Evolutionary conservation across 2,329 filamentous ascomycete genomes (phyloP).

Genomic region (Penicillium sp.): DNA sequence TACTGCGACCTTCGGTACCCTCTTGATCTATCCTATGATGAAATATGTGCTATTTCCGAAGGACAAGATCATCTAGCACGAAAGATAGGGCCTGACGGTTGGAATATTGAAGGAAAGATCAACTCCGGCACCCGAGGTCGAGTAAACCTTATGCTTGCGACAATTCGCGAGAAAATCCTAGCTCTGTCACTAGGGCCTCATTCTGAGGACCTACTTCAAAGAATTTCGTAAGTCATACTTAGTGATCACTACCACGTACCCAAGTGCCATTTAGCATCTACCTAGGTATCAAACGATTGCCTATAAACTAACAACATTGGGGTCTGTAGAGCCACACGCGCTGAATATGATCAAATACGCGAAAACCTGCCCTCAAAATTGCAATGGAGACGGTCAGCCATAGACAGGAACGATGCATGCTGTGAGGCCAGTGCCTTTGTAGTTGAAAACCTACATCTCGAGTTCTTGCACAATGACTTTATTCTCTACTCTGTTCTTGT

Average conservation of each 20-base stretch:
- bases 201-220: constrained; percentile 7
- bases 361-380: constrained; percentile 3
- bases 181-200: constrained; percentile 12
- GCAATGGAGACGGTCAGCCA: constrained; percentile 7
- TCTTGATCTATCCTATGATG: constrained; percentile 21
- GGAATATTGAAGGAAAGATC: constrained; percentile 19
- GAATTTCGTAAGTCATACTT: constrained; percentile 6
- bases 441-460: constrained; percentile 19
- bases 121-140: constrained; percentile 6
- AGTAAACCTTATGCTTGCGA: constrained; percentile 10
- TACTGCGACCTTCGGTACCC: constrained; percentile 27
- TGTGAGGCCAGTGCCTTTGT: constrained; percentile 13
- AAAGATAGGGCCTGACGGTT: constrained; percentile 20
- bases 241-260: too few species aligned
- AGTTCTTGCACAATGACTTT: constrained; percentile 20
- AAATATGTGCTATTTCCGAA: constrained; percentile 16
- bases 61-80: constrained; percentile 9
- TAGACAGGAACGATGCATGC: constrained; percentile 1
- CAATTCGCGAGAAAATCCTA: constrained; percentile 11
- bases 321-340: constrained; percentile 1
- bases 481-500: constrained; percentile 19
- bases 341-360: constrained; percentile 9
- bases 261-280: too few species aligned
- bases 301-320: background rate
- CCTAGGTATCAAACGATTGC: background rate